phyloP scores from a whole-genome alignment of 306 rosid genomes.

The Vigna trinervia region DNA sequence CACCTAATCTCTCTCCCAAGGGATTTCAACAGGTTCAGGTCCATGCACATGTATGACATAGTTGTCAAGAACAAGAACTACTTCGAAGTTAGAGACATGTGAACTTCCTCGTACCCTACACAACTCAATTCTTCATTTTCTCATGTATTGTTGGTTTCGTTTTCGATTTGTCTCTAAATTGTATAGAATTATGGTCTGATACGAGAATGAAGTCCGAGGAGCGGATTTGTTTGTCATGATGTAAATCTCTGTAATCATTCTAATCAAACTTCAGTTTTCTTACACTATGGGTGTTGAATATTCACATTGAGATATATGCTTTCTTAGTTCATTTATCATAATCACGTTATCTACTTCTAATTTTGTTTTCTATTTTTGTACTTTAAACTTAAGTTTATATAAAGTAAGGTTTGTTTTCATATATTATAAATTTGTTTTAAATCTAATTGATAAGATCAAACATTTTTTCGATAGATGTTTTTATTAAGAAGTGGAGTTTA shows the following conservation, averaged over 20 bases:
- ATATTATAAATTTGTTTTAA: no score
- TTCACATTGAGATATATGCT: background rate
- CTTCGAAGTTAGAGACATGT: slow-evolving; percentile 83
- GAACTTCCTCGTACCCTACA: background rate
- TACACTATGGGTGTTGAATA: background rate
- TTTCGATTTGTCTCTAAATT: slow-evolving; percentile 11
- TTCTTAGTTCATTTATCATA: background rate
- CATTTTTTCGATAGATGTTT: no score
- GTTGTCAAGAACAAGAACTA: slow-evolving; percentile 85
- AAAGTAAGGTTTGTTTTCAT: no score
- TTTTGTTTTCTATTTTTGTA: no score
- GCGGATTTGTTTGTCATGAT: slow-evolving; percentile 10
- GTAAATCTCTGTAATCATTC: slow-evolving; percentile 28
- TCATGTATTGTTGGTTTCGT: slow-evolving; percentile 24
- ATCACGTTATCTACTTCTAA: background rate
- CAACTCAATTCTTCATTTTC: background rate
- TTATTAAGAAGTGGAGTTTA: no score
- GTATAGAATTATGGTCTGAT: background rate
- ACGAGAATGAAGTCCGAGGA: background rate
- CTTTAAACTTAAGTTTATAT: no score
- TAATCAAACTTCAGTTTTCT: slow-evolving; percentile 12
- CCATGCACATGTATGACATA: slow-evolving; percentile 96
- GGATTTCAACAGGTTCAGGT: slow-evolving; percentile 78
- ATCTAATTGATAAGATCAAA: no score
- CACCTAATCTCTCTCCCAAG: slow-evolving; percentile 88